Evolutionary conservation across 129 eudicot genomes (phyloP).

Genomic region (Tagetes patula): DNA sequence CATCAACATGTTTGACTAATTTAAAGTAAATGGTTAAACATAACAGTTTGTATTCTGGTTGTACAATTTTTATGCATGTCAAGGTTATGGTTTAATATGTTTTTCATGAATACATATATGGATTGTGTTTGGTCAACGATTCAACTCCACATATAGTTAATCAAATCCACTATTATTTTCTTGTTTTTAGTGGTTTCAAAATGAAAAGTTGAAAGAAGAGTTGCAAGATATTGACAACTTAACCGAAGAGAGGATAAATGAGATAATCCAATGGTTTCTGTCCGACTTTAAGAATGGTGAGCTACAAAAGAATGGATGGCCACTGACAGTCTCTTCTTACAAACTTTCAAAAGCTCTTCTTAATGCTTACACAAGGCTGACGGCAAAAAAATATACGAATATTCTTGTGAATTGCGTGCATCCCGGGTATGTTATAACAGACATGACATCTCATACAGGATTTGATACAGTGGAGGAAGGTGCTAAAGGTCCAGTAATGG

Average conservation of each 20-base stretch:
- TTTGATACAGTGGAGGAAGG: not conserved
- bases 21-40: too few relatives aligned
- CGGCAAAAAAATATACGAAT: not conserved
- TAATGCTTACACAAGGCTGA: conserved; percentile 15
- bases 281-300: conserved; percentile 11
- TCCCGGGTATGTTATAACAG: conserved; percentile 10
- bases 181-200: conserved; percentile 21
- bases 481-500: conserved; percentile 15
- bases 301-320: conserved; percentile 19
- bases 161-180: not conserved
- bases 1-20: too few relatives aligned
- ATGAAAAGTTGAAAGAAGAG: conserved; percentile 20
- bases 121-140: too few relatives aligned
- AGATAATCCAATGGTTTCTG: conserved; percentile 13
- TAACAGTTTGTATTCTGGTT: too few relatives aligned
- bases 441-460: conserved; percentile 4
- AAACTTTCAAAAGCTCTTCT: conserved; percentile 19
- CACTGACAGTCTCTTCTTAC: conserved; percentile 12
- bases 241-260: conserved; percentile 7
- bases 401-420: conserved; percentile 9
- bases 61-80: too few relatives aligned
- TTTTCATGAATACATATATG: too few relatives aligned
- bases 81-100: too few relatives aligned
- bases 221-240: conserved; percentile 13
- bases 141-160: not conserved